These are phyloP conservation scores for Jatropha podagrica DNA, from an alignment of 441 rosid genomes.

Conservation along the genomic window DNA sequence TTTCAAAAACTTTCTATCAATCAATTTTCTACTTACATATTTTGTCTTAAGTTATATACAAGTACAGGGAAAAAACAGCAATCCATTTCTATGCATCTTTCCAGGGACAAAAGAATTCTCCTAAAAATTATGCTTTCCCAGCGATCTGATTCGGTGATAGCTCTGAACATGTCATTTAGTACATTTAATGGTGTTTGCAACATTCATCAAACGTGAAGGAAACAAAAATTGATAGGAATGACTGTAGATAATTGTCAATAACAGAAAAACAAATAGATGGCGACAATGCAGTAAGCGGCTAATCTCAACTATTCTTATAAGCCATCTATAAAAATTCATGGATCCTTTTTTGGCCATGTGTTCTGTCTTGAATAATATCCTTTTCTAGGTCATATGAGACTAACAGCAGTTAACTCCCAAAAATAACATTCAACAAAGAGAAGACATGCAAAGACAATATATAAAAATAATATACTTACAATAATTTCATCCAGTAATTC, in stretches of 20 bases:
- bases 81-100: background rate
- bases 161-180: background rate
- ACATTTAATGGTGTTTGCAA: background rate
- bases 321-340: background rate
- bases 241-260: background rate
- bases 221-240: background rate
- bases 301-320: background rate
- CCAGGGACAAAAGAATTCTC: background rate
- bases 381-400: background rate
- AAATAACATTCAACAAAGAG: background rate
- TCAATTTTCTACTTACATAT: background rate
- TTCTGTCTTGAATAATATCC: background rate
- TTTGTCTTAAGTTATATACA: background rate
- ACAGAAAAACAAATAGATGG: background rate
- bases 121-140: background rate
- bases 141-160: background rate
- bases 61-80: background rate
- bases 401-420: background rate
- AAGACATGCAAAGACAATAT: background rate
- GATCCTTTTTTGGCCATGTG: background rate
- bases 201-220: background rate
- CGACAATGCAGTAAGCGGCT: background rate
- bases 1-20: background rate
- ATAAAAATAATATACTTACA: constrained; percentile 41
- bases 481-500: constrained; percentile 88